Base-by-base conservation (phyloP, 108 stramenopile species). In the Cyclotella atomus region DNA sequence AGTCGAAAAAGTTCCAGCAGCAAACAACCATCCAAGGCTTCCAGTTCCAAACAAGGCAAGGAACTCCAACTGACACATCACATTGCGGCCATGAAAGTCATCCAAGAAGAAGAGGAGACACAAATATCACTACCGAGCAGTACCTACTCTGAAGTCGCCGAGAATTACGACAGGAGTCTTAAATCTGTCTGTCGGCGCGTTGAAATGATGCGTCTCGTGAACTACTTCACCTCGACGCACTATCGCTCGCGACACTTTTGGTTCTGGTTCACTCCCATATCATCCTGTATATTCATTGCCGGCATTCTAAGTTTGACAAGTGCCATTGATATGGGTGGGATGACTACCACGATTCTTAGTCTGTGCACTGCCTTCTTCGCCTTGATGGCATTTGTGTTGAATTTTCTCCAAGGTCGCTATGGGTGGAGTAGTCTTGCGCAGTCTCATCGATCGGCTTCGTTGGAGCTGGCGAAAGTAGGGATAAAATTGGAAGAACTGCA, bases 161-260 rank as follows among this genome's bases (percentile, higher is more conserved):
- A 60, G 21, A 35, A 78, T 27, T 78, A 65, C 36, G 70, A 78
- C 57, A 59, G 34, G 3, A 68, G 62, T 59, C 20, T 79, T 41
- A 62, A 53, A 59, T 33, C 64, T 25, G 38, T 72, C 25, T 62
- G 14, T 15, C 59, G 78, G 27, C 66, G 60, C 6, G 34, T 68
- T 33, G 78, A 79, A 44, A 71, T 65, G 32, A 72, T 79, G 78
- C 30, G 56, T 27, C 60, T 61, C 21, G 61, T 66, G 62, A 72
- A 79, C 59, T 36, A 50, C 41, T 54, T 72, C 30, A 50, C 78
- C 5, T 34, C 78, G 6, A 24, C 23, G 15, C 78, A 79, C 47
- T 79, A 79, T 66, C 63, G 78, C 29, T 65, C 78, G n/a, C 49
- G 65, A 5, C 78, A 79, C 25, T 61, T 72, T 61, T 79, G 70